Evolutionary conservation across 2,329 filamentous ascomycete species (phyloP), one percentile per base, ranked within the genome.

Genomic region (Drechslerella dactyloides): DNA sequence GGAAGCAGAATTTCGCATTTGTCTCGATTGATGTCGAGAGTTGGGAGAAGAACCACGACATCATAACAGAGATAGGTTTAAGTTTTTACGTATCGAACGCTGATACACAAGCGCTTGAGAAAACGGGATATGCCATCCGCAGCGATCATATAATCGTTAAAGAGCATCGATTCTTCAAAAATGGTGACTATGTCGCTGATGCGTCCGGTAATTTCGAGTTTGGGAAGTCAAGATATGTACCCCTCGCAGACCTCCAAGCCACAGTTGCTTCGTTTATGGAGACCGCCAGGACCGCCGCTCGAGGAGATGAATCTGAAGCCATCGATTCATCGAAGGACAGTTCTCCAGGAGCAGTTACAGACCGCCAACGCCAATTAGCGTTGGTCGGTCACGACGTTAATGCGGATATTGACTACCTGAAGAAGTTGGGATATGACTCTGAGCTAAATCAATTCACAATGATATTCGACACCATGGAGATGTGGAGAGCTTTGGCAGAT

Each of bases 31-130:
- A 99, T 76, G 82, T 94, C 33, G 94, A 99, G 79, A 87, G 89
- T 0, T 90, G 88, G 66, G 94, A 99, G 78, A 80, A 81, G 21
- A 82, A 85, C 50, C 85, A 86, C 11, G 81, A 83, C 35, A 82
- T 85, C 11, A 84, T 97, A 68, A 96, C 93, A 0, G 94, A 99
- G 79, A 83, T 99, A 42, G 94, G 94, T 0, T 82, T 99, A 44
- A 88, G 91, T 0, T 87, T 88, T 1, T 82, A 97, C 0, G 92
- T 97, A 78, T 59, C 66, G 8, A 92, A 89, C 0, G 78, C 81
- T 19, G 83, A 56, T 79, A 73, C 21, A 61, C 56, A 44, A 48
- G 40, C 24, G n/a, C 23, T 33, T 42, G 48, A 62, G 48, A 11
- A 55, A 23, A 35, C n/a, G n/a, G n/a, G 46, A 52, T 17, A 50